A percentile compares a stretch with the other conserved stretches of the same genome.
Conservation (phyloP, 352 stramenopile species). For the Paralagenidium karlingii region DNA sequence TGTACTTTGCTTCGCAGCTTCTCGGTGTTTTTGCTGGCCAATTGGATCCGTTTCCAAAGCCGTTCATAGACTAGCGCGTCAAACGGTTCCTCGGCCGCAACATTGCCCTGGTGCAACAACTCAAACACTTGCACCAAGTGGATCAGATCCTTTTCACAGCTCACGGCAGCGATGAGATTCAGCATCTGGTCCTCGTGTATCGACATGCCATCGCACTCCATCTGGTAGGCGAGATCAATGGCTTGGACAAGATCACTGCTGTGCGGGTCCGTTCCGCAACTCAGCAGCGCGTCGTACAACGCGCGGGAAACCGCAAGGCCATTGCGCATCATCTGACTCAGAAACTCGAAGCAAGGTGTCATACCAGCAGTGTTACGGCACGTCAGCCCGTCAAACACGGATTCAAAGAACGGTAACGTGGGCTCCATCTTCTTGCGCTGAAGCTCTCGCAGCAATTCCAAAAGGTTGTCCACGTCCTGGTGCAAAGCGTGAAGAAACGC, state of each 20-base stretch:
- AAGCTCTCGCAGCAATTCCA: no score
- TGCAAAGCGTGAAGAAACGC: no score
- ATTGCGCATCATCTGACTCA: constrained; percentile 23
- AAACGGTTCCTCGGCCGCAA: no score
- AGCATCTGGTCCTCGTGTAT: constrained; percentile 35
- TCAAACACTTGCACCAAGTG: constrained; percentile 50
- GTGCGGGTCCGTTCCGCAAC: constrained; percentile 20
- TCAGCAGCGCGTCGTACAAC: constrained; percentile 45
- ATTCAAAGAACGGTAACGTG: no score
- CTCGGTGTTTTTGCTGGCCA: no score
- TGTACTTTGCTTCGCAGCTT: no score
- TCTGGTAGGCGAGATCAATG: constrained; percentile 66
- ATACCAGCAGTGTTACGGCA: constrained; percentile 26
- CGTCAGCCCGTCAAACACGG: constrained; percentile 20
- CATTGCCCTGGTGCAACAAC: constrained; percentile 55
- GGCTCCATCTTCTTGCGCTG: no score
- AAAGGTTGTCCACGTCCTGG: no score
- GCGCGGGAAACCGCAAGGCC: constrained; percentile 31
- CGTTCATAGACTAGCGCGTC: no score
- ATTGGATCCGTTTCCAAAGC: no score
- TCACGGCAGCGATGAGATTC: constrained; percentile 26
- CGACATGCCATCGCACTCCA: constrained; percentile 65
- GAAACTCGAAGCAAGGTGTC: constrained; percentile 35
- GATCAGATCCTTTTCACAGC: constrained; percentile 25
- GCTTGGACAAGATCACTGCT: constrained; percentile 46